Percentiles rank a stretch among this genome's conserved stretches.
Evolutionary conservation across 139 green algal species (phyloP).

Genomic region (Asterochloris erici): DNA sequence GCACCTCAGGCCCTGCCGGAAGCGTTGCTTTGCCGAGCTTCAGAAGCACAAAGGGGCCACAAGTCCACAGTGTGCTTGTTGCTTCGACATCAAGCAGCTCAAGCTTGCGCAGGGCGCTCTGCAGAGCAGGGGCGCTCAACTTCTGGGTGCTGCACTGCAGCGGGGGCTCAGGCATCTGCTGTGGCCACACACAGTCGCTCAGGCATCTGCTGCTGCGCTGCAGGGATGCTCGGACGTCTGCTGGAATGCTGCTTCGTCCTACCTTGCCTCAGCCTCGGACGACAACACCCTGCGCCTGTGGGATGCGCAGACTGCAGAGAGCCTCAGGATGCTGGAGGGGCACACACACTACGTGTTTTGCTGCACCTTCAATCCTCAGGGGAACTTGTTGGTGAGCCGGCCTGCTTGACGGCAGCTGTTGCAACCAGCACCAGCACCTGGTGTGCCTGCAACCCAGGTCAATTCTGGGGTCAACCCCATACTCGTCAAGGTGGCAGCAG

Average conservation of each 20-base stretch:
- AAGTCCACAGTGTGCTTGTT: neutral
- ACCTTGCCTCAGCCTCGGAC: conserved; percentile 61
- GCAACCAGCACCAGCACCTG: neutral
- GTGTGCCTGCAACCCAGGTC: neutral
- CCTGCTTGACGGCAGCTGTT: neutral
- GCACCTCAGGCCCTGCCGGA: neutral
- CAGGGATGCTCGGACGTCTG: conserved; percentile 74
- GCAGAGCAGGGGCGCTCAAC: neutral
- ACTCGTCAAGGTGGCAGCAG: neutral
- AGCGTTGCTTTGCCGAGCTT: neutral
- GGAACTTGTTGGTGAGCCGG: conserved; percentile 66
- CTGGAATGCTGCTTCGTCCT: conserved; percentile 62
- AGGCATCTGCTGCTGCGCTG: neutral
- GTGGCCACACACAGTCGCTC: neutral
- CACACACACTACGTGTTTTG: conserved; percentile 90
- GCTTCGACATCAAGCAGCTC: neutral
- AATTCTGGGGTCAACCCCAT: neutral
- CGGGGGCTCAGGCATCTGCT: neutral
- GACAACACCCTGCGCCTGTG: conserved; percentile 63
- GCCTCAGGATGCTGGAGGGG: conserved; percentile 53
- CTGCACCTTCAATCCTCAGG: conserved; percentile 71
- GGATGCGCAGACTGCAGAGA: conserved; percentile 55
- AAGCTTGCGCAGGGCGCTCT: neutral
- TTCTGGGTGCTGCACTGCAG: neutral
- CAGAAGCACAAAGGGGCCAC: neutral